Evolutionary conservation across 2,329 filamentous ascomycete genomes (phyloP).

Genomic region (Aspergillus sp.): DNA sequence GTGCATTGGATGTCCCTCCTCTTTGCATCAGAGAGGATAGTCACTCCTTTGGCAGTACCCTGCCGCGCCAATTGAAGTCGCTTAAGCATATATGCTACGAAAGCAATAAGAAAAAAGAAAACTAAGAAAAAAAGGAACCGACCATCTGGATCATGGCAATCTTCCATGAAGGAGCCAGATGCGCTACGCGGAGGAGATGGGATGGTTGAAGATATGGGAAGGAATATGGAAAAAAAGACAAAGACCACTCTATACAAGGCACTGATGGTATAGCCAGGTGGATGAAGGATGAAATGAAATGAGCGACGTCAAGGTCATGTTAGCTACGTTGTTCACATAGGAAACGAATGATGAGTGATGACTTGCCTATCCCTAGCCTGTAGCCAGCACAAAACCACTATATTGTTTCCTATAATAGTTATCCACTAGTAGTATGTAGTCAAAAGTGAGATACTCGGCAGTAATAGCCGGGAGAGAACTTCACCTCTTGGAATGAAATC

Average conservation of each 20-base stretch:
- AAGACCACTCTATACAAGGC: conserved; percentile 11
- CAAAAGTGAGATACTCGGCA: not conserved
- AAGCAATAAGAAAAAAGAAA: conserved; percentile 8
- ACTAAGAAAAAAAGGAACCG: conserved; percentile 11
- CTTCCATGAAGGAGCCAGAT: conserved; percentile 18
- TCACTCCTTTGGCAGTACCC: conserved; percentile 20
- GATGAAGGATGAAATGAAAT: conserved; percentile 13
- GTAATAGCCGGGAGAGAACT: not conserved
- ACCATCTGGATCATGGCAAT: conserved; percentile 4
- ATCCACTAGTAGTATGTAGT: not conserved
- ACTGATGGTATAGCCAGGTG: conserved; percentile 12
- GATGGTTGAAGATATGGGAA: not conserved
- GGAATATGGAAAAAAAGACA: conserved; percentile 9
- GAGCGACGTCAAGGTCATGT: not conserved
- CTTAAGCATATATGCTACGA: not conserved
- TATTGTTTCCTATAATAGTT: too few relatives aligned
- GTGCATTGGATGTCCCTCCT: conserved; percentile 9
- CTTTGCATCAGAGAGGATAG: conserved; percentile 12
- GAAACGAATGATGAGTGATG: conserved; percentile 7
- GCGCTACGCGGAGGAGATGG: conserved; percentile 15
- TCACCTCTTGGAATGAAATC: not conserved
- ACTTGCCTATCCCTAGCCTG: not conserved
- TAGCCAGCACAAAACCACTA: not conserved
- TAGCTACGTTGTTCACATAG: not conserved
- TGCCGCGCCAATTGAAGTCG: not conserved